phyloP scores from a whole-genome alignment of 371 early-diverging fungal species.

The Mortierella sp. region DNA sequence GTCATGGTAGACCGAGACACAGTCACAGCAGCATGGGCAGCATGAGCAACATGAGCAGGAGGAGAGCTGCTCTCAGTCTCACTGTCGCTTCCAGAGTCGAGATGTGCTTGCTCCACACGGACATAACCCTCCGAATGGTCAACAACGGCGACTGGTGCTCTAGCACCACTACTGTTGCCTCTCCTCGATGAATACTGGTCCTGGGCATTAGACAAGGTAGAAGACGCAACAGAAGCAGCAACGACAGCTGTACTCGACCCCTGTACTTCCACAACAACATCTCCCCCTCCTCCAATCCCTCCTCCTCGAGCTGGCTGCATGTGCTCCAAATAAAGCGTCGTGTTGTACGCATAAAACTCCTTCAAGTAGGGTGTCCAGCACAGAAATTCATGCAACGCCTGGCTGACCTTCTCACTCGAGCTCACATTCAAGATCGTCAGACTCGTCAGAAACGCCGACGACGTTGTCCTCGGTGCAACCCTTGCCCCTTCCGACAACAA shows the following conservation, averaged over 20 bases:
- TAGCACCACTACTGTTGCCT: not conserved
- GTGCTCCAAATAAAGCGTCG: slow-evolving; percentile 52
- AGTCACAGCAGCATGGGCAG: not conserved
- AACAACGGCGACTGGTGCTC: not conserved
- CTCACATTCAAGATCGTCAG: slow-evolving; percentile 48
- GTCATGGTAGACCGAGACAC: not conserved
- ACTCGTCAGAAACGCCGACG: slow-evolving; percentile 23
- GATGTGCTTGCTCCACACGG: not conserved
- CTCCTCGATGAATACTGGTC: not conserved
- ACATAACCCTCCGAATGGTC: not conserved
- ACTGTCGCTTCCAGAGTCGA: not conserved
- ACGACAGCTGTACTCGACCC: not conserved
- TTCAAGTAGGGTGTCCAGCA: slow-evolving; percentile 48
- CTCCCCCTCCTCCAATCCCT: not conserved
- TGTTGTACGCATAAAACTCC: slow-evolving; percentile 49
- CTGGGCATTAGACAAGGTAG: not conserved
- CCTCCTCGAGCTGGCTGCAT: slow-evolving; percentile 16
- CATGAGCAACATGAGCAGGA: too few relatives aligned
- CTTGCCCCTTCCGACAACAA: not conserved
- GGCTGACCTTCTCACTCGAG: slow-evolving; percentile 47
- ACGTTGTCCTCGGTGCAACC: not conserved
- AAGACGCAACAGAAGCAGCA: not conserved
- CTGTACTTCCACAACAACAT: not conserved
- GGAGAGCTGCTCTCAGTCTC: not conserved
- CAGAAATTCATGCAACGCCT: slow-evolving; percentile 47